A percentile compares a stretch with the other conserved stretches of the same genome.
Evolutionary conservation across 305 asterid species (phyloP).

Genomic region (Fraxinus greggii): DNA sequence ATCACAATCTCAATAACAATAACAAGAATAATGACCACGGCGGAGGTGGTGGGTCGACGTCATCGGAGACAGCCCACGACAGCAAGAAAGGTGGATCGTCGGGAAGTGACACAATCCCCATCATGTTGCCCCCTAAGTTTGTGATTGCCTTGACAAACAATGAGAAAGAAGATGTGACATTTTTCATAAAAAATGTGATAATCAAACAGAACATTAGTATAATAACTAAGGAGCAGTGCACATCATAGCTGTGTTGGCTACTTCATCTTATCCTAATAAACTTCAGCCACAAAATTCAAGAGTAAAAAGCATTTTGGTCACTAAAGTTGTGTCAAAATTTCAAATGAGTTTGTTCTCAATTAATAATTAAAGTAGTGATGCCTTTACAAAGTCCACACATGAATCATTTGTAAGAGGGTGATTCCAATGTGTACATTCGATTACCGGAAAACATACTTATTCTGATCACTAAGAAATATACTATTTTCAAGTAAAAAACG

Average conservation of each 20-base stretch:
- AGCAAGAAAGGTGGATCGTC: conserved; percentile 67
- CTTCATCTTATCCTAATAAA: background rate
- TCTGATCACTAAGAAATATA: background rate
- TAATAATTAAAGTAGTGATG: background rate
- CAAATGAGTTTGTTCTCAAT: background rate
- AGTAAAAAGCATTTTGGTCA: background rate
- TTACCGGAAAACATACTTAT: background rate
- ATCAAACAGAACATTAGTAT: too few species aligned
- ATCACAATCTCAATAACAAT: conserved; percentile 28
- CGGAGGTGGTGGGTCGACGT: conserved; percentile 67
- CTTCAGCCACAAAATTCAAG: background rate
- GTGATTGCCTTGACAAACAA: conserved; percentile 78
- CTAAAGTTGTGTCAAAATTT: background rate
- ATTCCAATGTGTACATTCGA: background rate
- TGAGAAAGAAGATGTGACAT: conserved; percentile 98
- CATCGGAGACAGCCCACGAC: conserved; percentile 61
- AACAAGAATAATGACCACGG: conserved; percentile 37
- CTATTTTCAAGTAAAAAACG: background rate
- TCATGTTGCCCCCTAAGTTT: conserved; percentile 83
- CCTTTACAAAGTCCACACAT: background rate
- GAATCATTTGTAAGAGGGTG: background rate
- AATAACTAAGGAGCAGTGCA: background rate
- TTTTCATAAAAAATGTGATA: too few species aligned
- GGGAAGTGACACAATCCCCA: conserved; percentile 58
- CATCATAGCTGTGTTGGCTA: background rate